These are phyloP conservation scores for Colletotrichum paranaense DNA, from an alignment of 2,329 filamentous ascomycete species.

Conservation along the genomic window DNA sequence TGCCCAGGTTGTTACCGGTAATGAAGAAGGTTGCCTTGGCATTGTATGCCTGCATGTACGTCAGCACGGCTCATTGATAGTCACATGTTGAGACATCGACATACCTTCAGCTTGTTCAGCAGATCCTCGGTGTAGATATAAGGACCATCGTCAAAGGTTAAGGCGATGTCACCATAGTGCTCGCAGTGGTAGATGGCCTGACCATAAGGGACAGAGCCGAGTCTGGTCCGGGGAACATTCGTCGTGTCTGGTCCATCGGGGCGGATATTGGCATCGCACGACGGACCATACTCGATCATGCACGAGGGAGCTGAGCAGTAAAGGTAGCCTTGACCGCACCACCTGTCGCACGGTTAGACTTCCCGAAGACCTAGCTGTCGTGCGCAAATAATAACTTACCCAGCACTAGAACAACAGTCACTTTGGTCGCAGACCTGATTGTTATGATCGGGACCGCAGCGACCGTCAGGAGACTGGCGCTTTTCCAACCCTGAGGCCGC, in stretches of 20 bases:
- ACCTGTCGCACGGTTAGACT: constrained; percentile 47
- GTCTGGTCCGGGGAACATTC: constrained; percentile 60
- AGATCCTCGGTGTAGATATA: constrained; percentile 54
- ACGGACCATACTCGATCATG: constrained; percentile 69
- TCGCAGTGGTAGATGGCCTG: constrained; percentile 66
- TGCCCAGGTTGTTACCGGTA: constrained; percentile 53
- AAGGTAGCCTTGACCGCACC: constrained; percentile 64
- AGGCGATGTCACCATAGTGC: constrained; percentile 64
- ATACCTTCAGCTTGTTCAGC: constrained; percentile 56
- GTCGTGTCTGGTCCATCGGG: constrained; percentile 64
- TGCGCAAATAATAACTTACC: constrained; percentile 43
- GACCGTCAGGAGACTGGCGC: constrained; percentile 57
- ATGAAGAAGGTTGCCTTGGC: constrained; percentile 76
- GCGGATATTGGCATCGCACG: constrained; percentile 69
- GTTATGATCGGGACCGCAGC: constrained; percentile 54
- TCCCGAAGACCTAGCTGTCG: neutral
- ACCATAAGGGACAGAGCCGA: constrained; percentile 67
- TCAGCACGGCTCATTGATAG: neutral
- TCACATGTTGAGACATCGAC: constrained; percentile 47
- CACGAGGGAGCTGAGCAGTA: constrained; percentile 73
- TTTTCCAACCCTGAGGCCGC: constrained; percentile 27
- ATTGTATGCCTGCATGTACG: constrained; percentile 54
- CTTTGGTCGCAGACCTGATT: constrained; percentile 44
- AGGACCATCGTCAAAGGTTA: constrained; percentile 62
- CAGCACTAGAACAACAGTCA: constrained; percentile 56